Evolutionary conservation across 1,284 basidiomycete genomes (phyloP).

Genomic region (Rhodotorula sp.): DNA sequence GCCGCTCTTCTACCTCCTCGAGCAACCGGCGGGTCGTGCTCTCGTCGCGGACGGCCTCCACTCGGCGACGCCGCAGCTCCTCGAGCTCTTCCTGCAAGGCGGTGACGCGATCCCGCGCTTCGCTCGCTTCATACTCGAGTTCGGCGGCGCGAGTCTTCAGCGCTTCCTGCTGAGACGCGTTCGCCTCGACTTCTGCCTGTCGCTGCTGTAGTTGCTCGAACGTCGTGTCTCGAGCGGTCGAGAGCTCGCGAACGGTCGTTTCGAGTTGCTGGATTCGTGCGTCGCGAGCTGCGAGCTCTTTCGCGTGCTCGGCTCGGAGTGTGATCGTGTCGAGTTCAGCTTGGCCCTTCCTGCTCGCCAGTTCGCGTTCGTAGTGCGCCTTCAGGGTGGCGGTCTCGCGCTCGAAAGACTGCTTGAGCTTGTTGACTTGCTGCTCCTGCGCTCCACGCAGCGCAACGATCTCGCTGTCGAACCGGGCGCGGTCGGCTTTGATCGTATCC

Average conservation of each 20-base stretch:
- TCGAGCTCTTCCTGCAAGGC: slow-evolving; percentile 35
- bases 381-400: slow-evolving; percentile 64
- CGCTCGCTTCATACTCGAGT: slow-evolving; percentile 77
- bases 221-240: slow-evolving; percentile 67
- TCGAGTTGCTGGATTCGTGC: slow-evolving; percentile 69
- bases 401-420: slow-evolving; percentile 69
- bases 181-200: slow-evolving; percentile 81
- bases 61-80: slow-evolving; percentile 47
- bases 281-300: slow-evolving; percentile 64
- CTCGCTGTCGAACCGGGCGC: slow-evolving; percentile 57
- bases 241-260: slow-evolving; percentile 63
- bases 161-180: slow-evolving; percentile 67
- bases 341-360: slow-evolving; percentile 63
- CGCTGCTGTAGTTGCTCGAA: slow-evolving; percentile 81
- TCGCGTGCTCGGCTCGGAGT: slow-evolving; percentile 67
- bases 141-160: slow-evolving; percentile 75
- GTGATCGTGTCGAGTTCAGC: slow-evolving; percentile 72
- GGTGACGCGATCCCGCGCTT: slow-evolving; percentile 57
- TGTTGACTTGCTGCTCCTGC: slow-evolving; percentile 67
- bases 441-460: slow-evolving; percentile 54
- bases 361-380: slow-evolving; percentile 72
- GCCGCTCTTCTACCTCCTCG: slow-evolving; percentile 70
- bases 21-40: slow-evolving; percentile 69
- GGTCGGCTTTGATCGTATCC: slow-evolving; percentile 61
- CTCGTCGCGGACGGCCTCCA: slow-evolving; percentile 37